Evolutionary conservation across 176 grass and related monocot genomes (phyloP), one percentile per base, ranked within the genome.

Genomic region (Eleusine indica): DNA sequence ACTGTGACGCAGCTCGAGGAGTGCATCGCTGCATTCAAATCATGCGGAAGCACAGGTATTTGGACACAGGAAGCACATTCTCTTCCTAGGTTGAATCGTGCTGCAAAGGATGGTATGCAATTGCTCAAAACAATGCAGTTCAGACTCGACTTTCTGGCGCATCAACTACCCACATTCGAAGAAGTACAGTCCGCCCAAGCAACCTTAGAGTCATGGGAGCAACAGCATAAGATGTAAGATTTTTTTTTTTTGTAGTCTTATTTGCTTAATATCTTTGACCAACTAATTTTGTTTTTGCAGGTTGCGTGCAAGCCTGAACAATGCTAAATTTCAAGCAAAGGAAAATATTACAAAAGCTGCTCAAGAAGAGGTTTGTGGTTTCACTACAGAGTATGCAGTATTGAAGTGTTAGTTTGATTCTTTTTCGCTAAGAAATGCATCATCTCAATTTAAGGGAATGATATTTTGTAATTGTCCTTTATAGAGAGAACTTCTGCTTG

Each of bases 241-340:
- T 29, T 22, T 76, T 35, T 51, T 29, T 22, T 76, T 66, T 74
- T 74, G 1, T 14, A 54, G n/a, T 40, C 37, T 68, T 51, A 21
- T 0, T 29, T 78, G 6, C 2, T 22, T 57, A 53, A 7, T 41
- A 8, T 35, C 32, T 35, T 35, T 35, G 32, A 35, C 32, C 32
- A 35, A 35, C 32, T 35, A 18, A 41, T 16, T n/a, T 53, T 22
- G 1, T 19, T 60, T 80, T 46, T 79, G 16, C 75, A 98, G 96
- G 83, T 68, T 98, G 38, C 91, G 78, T 65, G 78, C 8, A 48
- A 79, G n/a, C 7, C 76, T 95, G 40, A 95, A 83, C 77, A 95
- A 87, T 88, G 93, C 96, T 66, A 98, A 95, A 44, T 78, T 98
- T 22, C 89, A 98, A 90, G 96, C 91, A 6, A 98, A 94, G 80